These are phyloP conservation scores for Murraya koenigii DNA, from an alignment of 345 rosid genomes.

Conservation along the genomic window DNA sequence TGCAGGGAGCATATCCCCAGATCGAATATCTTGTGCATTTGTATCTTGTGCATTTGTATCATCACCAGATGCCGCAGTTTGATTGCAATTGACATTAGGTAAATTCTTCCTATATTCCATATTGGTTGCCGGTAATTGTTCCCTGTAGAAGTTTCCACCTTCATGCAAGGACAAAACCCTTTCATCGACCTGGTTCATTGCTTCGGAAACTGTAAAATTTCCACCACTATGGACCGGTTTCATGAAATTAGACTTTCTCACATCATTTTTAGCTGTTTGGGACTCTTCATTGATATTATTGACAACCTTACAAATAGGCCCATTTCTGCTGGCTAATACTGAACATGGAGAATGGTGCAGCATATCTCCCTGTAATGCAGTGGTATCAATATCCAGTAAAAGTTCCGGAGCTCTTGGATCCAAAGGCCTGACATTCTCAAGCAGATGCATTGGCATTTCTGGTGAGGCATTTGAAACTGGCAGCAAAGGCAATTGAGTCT, in stretches of 20 bases:
- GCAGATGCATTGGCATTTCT: conserved; percentile 35
- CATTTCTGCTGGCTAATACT: conserved; percentile 17
- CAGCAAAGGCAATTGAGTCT: conserved; percentile 28
- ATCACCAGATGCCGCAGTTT: conserved; percentile 21
- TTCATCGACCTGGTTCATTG: conserved; percentile 14
- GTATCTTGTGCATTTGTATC: conserved; percentile 25
- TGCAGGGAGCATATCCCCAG: conserved; percentile 20
- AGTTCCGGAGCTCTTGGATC: conserved; percentile 30
- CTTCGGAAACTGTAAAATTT: conserved; percentile 6
- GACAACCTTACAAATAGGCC: conserved; percentile 25
- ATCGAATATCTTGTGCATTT: conserved; percentile 22
- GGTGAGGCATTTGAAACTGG: conserved; percentile 19
- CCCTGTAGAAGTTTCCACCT: conserved; percentile 27
- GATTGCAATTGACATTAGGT: conserved; percentile 22
- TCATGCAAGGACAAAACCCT: conserved; percentile 23
- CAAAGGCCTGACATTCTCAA: conserved; percentile 28
- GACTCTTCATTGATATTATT: conserved; percentile 12
- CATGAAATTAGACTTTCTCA: conserved; percentile 6
- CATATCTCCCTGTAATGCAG: conserved; percentile 20
- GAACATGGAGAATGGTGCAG: conserved; percentile 23
- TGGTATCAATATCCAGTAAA: conserved; percentile 30
- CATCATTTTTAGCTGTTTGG: conserved; percentile 16
- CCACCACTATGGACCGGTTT: conserved; percentile 19
- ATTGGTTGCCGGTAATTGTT: conserved; percentile 18
- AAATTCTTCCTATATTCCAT: conserved; percentile 22